Evolutionary conservation across 345 rosid genomes (phyloP), one percentile per base, ranked within the genome.

Genomic region (Arabis hirsuta): DNA sequence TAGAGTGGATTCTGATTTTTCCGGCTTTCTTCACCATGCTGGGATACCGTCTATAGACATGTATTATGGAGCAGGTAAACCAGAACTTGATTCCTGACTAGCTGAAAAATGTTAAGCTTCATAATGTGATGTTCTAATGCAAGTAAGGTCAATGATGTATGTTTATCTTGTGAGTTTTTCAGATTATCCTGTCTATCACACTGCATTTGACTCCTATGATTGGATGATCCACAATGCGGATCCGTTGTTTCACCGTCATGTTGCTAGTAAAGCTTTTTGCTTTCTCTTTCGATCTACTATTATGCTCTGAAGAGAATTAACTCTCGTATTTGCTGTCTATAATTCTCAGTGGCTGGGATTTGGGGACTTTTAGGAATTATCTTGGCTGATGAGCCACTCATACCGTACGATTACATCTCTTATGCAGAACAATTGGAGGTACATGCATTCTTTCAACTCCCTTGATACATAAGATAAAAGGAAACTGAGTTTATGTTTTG

Each of bases 151-250:
- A 59, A 66, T 70, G 32, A 50, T 38, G 3, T 56, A 10, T 54
- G 32, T 38, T 67, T 26, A 42, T 45, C 20, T 32, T 54, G 32
- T 16, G 27, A 29, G n/a, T 53, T 46, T 71, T 47, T 31, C 87
- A 95, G 97, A 91, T 80, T 95, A 83, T 78, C 96, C 99, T 13
- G 96, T 88, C 54, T 91, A 95, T 65, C 99, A 95, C 82, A 95
- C 97, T 5, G 97, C 92, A 24, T 88, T 84, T 65, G 99, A 95
- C 81, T 81, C 91, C 54, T 95, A 84, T 53, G 85, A 85, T 55
- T 95, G 96, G 99, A 82, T 95, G 84, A 75, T 78, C 65, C 82
- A 74, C 73, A 32, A 84, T 1, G 96, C 84, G 1, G 97, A 95
- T 80, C 97, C 97, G 11, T 71, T 82, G 60, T 88, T 92, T 74